Conservation (phyloP, 2,329 filamentous ascomycete genomes). For the Epichloe sp. region DNA sequence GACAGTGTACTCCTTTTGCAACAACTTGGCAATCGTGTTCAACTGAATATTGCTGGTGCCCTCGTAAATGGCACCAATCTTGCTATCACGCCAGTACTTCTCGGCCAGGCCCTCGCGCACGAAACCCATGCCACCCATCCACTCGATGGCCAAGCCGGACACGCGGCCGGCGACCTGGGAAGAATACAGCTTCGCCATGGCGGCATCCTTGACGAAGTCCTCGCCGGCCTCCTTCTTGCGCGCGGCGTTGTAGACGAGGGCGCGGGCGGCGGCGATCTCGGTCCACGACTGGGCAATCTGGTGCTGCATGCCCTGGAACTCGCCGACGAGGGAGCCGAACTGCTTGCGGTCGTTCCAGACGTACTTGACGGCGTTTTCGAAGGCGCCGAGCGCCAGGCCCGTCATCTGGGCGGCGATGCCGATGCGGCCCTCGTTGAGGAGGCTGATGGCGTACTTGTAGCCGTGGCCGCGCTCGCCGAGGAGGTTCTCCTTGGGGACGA, state of each 20-base stretch:
- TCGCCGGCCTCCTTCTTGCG: constrained; percentile 97
- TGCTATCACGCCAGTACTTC: constrained; percentile 96
- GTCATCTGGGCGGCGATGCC: constrained; percentile 99
- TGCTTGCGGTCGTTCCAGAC: constrained; percentile 98
- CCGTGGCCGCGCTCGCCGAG: constrained; percentile 81
- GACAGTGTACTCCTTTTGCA: constrained; percentile 48
- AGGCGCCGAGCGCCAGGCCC: constrained; percentile 83
- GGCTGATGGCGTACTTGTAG: constrained; percentile 93
- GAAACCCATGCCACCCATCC: constrained; percentile 99
- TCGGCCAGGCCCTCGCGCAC: constrained; percentile 91
- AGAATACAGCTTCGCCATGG: constrained; percentile 94
- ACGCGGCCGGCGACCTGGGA: constrained; percentile 87
- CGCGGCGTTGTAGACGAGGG: constrained; percentile 88
- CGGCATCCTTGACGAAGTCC: constrained; percentile 88
- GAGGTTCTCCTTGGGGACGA: constrained; percentile 76
- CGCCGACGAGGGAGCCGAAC: constrained; percentile 84
- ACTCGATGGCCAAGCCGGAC: constrained; percentile 78
- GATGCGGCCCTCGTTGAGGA: constrained; percentile 93
- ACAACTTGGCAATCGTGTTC: constrained; percentile 49
- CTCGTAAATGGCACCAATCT: constrained; percentile 97
- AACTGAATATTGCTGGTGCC: constrained; percentile 70
- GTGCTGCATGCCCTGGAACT: constrained; percentile 99
- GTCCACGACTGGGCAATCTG: constrained; percentile 93
- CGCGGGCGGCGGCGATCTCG: constrained; percentile 82
- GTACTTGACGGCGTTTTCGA: constrained; percentile 85